phyloP scores from a whole-genome alignment of 176 grass and related monocot genomes.

The Oryza glaberrima region DNA sequence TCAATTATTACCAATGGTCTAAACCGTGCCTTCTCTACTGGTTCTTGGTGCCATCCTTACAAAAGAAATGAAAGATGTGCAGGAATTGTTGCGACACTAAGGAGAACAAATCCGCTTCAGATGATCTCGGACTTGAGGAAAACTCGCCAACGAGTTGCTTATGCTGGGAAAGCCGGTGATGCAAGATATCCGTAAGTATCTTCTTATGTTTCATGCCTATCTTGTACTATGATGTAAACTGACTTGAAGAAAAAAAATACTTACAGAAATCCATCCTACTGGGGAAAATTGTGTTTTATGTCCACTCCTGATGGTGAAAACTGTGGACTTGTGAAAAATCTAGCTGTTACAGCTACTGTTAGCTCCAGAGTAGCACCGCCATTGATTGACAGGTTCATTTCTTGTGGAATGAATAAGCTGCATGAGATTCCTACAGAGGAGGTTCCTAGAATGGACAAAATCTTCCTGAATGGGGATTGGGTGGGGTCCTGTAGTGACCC shows the following conservation, averaged over 20 bases:
- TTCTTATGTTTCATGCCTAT: constrained; percentile 32
- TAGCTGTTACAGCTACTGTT: constrained; percentile 82
- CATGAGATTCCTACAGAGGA: constrained; percentile 52
- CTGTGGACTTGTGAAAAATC: constrained; percentile 95
- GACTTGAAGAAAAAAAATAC: constrained; percentile 36
- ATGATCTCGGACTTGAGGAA: constrained; percentile 94
- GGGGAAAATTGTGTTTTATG: constrained; percentile 92
- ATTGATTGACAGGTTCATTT: constrained; percentile 74
- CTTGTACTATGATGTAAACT: constrained; percentile 10
- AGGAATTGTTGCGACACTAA: constrained; percentile 85
- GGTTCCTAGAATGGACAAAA: constrained; percentile 62
- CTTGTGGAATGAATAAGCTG: constrained; percentile 84
- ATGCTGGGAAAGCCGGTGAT: constrained; percentile 94
- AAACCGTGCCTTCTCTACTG: constrained; percentile 87
- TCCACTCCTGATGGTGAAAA: constrained; percentile 97
- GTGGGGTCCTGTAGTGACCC: constrained; percentile 71
- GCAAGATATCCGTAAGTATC: constrained; percentile 96
- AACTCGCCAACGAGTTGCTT: constrained; percentile 87
- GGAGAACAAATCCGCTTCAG: constrained; percentile 94
- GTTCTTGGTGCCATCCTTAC: constrained; percentile 93
- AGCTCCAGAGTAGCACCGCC: constrained; percentile 71
- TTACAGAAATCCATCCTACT: constrained; percentile 91
- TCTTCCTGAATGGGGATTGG: constrained; percentile 89
- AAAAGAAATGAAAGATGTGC: constrained; percentile 69
- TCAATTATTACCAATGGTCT: constrained; percentile 92